Base-by-base conservation (phyloP, 164 flowering plant species). In the Tetrastigma voinierianum region DNA sequence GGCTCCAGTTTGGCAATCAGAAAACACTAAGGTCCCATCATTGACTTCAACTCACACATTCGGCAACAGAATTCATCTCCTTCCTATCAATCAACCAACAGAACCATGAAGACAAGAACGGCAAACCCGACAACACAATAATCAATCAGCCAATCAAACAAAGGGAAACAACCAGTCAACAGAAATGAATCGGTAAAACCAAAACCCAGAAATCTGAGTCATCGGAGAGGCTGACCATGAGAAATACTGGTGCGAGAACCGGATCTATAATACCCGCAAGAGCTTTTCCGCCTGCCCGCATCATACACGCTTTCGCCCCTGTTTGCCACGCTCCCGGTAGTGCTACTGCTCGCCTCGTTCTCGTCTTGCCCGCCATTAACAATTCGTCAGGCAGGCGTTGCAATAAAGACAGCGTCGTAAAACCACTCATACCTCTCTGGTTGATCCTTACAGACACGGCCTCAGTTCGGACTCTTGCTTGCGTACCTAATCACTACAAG, bases 251-350 rank as follows among this genome's bases (percentile, higher is more conserved):
- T 67, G 56, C 72, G 77, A 15, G 67, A 77, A 54, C 79, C 64
- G 40, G 96, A 91, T 83, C 59, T 85, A 57, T 97, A 94, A 67
- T 91, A 94, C 23, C 93, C 96, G 44, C 98, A 94, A 45, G 93
- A 47, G 75, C 86, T 76, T 67, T 60, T 65, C 7, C 82, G 78
- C 19, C 82, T 70, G 19, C 98, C 91, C 6, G 66, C 74, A 69
- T 90, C 91, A 9, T 25, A 58, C n/a, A 89, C n/a, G n/a, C n/a
- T n/a, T n/a, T n/a, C n/a, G n/a, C n/a, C n/a, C n/a, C n/a, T n/a
- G n/a, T n/a, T n/a, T n/a, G n/a, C 84, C 54, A 82, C 86, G 67
- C 75, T 17, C 59, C 71, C 56, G 24, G 70, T 68, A 44, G 71
- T 71, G 73, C 88, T 83, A 57, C 89, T 82, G 67, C 92, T 78